These are phyloP conservation scores for Cladosporium sp. DNA, from an alignment of 2,329 filamentous ascomycete species.

Conservation along the genomic window DNA sequence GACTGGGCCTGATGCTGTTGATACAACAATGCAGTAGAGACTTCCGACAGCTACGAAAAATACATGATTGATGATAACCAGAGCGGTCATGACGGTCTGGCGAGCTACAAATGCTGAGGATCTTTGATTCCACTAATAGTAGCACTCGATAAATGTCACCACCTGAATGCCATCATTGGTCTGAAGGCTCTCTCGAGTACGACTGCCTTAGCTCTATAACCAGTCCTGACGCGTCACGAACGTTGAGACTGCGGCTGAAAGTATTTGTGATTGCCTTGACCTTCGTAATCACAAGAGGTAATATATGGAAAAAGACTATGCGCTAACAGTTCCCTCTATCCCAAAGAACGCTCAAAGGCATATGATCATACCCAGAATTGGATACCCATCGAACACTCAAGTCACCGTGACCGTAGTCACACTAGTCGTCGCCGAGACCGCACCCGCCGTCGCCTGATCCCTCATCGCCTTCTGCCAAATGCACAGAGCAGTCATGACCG, in stretches of 20 bases:
- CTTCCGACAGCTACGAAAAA: background rate
- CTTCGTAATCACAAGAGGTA: background rate
- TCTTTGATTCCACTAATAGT: background rate
- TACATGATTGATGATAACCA: constrained; percentile 11
- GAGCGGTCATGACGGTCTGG: background rate
- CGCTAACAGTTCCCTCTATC: background rate
- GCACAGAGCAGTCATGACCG: constrained; percentile 23
- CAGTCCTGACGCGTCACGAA: background rate
- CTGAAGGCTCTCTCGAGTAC: no score
- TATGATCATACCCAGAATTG: background rate
- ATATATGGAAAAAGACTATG: background rate
- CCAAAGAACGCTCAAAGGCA: background rate
- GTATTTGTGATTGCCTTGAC: background rate
- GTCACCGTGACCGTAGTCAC: background rate
- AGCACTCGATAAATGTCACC: no score
- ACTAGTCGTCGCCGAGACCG: background rate
- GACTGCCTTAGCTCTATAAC: no score
- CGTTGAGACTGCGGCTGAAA: background rate
- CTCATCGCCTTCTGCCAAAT: constrained; percentile 23
- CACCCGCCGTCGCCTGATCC: constrained; percentile 1
- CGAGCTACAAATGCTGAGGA: background rate
- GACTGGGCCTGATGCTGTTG: constrained; percentile 14
- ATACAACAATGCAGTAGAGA: constrained; percentile 16
- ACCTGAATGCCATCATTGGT: no score
- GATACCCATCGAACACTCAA: background rate